Evolutionary conservation across 2,329 filamentous ascomycete species (phyloP).

Genomic region (Nannizziopsis barbatae): DNA sequence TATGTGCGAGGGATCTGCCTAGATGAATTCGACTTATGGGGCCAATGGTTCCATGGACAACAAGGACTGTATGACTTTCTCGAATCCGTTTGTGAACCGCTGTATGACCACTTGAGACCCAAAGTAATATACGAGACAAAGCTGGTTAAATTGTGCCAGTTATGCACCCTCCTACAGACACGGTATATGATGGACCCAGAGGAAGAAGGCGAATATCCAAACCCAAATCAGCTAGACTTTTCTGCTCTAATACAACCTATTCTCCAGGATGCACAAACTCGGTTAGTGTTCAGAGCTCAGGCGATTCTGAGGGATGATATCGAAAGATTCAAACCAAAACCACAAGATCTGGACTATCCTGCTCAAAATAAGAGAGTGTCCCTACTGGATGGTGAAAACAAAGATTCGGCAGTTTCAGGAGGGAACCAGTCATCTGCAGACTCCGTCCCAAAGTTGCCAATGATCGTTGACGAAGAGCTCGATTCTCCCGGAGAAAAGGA

Average conservation of each 20-base stretch:
- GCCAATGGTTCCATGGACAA: slow-evolving; percentile 54
- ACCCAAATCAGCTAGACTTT: slow-evolving; percentile 50
- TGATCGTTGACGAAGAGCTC: slow-evolving; percentile 42
- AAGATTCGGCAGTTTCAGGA: slow-evolving; percentile 42
- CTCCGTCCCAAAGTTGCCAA: slow-evolving; percentile 38
- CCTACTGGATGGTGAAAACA: slow-evolving; percentile 30
- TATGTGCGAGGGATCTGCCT: slow-evolving; percentile 55
- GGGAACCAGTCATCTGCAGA: slow-evolving; percentile 38
- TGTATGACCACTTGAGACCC: slow-evolving; percentile 55
- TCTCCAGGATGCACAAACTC: slow-evolving; percentile 55
- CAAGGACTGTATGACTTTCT: slow-evolving; percentile 54
- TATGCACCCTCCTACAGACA: slow-evolving; percentile 55
- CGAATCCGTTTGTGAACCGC: slow-evolving; percentile 55
- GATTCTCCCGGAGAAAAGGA: slow-evolving; percentile 35
- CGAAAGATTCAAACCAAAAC: slow-evolving; percentile 53
- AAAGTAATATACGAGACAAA: slow-evolving; percentile 57
- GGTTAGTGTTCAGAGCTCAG: slow-evolving; percentile 55
- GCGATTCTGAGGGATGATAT: slow-evolving; percentile 55
- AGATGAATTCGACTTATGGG: slow-evolving; percentile 58
- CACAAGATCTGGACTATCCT: slow-evolving; percentile 56
- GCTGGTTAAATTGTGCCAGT: slow-evolving; percentile 54
- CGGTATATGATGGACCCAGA: slow-evolving; percentile 52
- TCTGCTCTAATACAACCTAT: slow-evolving; percentile 51
- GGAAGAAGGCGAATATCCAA: slow-evolving; percentile 40
- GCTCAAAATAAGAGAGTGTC: slow-evolving; percentile 39